Evolutionary conservation across 495 filamentous ascomycete genomes (phyloP).

Genomic region (Staphylotrichum longicolle): DNA sequence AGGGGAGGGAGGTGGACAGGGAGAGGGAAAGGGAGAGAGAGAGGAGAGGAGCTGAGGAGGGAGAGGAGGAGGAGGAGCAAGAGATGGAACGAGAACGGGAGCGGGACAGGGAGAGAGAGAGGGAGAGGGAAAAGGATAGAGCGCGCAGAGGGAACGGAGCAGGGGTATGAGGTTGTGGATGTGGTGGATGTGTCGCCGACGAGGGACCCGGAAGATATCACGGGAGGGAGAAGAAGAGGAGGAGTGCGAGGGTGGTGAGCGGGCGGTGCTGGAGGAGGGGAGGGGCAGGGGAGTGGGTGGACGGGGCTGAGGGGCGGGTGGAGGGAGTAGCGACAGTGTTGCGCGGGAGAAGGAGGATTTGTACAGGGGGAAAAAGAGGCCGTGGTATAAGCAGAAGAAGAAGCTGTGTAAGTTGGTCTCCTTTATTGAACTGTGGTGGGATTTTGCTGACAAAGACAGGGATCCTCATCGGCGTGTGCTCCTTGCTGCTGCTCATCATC

Average conservation of each 20-base stretch:
- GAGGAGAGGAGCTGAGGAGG: constrained; percentile 11
- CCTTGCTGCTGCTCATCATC: constrained; percentile 65
- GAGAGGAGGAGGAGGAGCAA: constrained; percentile 1
- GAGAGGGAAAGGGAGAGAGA: constrained; percentile 38
- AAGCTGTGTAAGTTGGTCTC: constrained; percentile 45
- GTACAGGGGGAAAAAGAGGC: constrained; percentile 19
- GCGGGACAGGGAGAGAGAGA: constrained; percentile 6
- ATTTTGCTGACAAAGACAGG: constrained; percentile 38
- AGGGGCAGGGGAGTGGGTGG: constrained; percentile 27
- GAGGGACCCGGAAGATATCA: constrained; percentile 1
- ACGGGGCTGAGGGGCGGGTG: constrained; percentile 35
- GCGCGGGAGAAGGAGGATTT: constrained; percentile 34
- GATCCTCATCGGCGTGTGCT: constrained; percentile 50
- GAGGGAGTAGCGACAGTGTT: constrained; percentile 37
- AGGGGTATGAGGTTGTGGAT: constrained; percentile 17
- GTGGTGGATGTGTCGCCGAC: constrained; percentile 3
- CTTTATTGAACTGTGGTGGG: background rate
- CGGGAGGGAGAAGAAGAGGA: constrained; percentile 27
- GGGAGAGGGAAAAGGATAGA: constrained; percentile 6
- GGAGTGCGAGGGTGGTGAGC: constrained; percentile 60
- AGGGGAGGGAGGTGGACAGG: constrained; percentile 30
- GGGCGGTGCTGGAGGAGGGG: constrained; percentile 67
- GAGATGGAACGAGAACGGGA: constrained; percentile 9
- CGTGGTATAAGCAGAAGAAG: constrained; percentile 43
- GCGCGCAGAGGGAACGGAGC: constrained; percentile 20